These are phyloP conservation scores for Mortierella hygrophila DNA, from an alignment of 192 early-diverging fungal genomes.

Conservation along the genomic window DNA sequence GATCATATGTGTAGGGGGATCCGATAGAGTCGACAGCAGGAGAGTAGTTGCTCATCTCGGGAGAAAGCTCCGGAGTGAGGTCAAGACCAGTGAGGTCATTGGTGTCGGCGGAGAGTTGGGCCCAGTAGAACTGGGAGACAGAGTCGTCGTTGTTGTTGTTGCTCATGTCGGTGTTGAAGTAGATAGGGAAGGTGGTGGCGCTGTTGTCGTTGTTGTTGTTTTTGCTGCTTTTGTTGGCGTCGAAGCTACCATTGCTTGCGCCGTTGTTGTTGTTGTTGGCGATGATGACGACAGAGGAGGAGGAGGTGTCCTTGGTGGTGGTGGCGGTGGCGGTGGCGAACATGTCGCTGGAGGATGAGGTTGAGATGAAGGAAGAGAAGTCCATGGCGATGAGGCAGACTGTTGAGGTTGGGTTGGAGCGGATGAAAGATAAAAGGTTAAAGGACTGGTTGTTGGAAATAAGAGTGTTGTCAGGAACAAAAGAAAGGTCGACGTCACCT, in stretches of 20 bases:
- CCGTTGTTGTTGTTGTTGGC: neutral
- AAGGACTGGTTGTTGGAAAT: neutral
- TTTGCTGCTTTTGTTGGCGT: slow-evolving; percentile 20
- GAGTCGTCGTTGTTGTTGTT: slow-evolving; percentile 30
- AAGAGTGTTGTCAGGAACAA: neutral
- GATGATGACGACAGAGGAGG: neutral
- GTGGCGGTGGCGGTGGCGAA: slow-evolving; percentile 26
- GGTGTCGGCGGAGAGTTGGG: slow-evolving; percentile 6
- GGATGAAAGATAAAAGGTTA: neutral
- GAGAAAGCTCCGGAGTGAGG: slow-evolving; percentile 39
- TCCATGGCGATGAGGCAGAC: slow-evolving; percentile 23
- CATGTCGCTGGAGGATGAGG: slow-evolving; percentile 1
- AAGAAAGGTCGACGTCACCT: slow-evolving; percentile 16
- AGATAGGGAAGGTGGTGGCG: neutral
- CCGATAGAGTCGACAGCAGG: slow-evolving; percentile 19
- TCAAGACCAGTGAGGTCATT: slow-evolving; percentile 1
- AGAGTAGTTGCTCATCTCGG: slow-evolving; percentile 33
- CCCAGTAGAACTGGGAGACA: slow-evolving; percentile 14
- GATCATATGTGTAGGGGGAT: slow-evolving; percentile 38
- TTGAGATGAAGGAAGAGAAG: neutral
- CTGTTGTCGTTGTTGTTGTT: neutral
- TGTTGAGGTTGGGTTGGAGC: neutral
- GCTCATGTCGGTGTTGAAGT: slow-evolving; percentile 11
- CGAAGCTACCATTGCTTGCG: slow-evolving; percentile 11
- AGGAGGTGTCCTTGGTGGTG: neutral